A percentile compares a stretch with the other conserved stretches of the same genome.
These are phyloP conservation scores for Pseudotsuga menziesii DNA, from an alignment of 75 land plant genomes.

Conservation along the genomic window DNA sequence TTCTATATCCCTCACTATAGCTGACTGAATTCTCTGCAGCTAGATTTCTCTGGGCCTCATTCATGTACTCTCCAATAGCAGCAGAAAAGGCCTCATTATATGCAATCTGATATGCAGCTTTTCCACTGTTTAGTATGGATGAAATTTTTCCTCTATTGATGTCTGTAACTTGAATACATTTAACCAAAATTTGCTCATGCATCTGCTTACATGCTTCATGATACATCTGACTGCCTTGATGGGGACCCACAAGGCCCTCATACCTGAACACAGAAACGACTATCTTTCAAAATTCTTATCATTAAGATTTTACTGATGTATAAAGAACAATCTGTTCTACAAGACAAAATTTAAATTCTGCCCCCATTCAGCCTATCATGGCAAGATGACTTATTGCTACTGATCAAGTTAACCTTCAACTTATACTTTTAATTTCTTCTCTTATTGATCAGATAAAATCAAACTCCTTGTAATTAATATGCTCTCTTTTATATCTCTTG, in stretches of 20 bases:
- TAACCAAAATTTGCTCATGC: slow-evolving; percentile 26
- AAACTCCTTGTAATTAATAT: too few relatives aligned
- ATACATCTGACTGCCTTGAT: slow-evolving; percentile 30
- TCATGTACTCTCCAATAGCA: not conserved
- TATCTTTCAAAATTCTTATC: slow-evolving; percentile 6
- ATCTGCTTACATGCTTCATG: slow-evolving; percentile 36
- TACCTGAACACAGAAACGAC: slow-evolving; percentile 21
- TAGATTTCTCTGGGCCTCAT: not conserved
- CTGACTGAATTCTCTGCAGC: not conserved
- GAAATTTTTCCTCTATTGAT: slow-evolving; percentile 36
- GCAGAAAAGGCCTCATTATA: slow-evolving; percentile 20
- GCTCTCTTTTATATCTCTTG: too few relatives aligned
- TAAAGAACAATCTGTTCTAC: not conserved
- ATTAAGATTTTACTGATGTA: not conserved
- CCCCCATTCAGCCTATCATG: not conserved
- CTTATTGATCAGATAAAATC: too few relatives aligned
- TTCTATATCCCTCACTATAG: slow-evolving; percentile 11
- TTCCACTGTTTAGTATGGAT: slow-evolving; percentile 23
- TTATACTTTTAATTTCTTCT: not conserved
- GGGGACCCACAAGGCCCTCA: slow-evolving; percentile 41
- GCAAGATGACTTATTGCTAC: not conserved
- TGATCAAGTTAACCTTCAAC: not conserved
- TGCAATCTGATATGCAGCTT: slow-evolving; percentile 24
- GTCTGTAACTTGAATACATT: slow-evolving; percentile 30
- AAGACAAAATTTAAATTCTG: not conserved